A percentile compares a stretch with the other conserved stretches of the same genome.
Evolutionary conservation across 78 protist species (phyloP).

Genomic region (Planoprotostelium fungivorum): DNA sequence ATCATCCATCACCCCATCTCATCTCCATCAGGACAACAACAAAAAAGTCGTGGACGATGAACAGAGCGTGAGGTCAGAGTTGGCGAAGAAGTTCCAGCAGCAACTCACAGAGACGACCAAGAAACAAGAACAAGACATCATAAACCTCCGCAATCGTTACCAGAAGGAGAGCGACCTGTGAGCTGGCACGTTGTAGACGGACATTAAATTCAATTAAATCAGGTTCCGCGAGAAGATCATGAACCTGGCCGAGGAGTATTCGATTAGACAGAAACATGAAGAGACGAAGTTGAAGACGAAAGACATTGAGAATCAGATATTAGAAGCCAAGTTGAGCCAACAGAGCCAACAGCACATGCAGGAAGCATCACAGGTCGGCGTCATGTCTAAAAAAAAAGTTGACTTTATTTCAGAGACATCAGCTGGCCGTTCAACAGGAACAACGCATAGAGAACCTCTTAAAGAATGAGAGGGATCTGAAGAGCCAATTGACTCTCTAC

Average conservation of each 20-base stretch:
- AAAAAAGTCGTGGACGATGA: background rate
- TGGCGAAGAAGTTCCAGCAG: constrained; percentile 5
- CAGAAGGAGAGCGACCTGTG: background rate
- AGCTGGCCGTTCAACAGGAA: background rate
- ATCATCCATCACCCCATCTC: background rate
- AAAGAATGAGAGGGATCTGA: background rate
- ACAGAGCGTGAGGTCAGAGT: background rate
- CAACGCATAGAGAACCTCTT: background rate
- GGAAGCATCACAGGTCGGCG: background rate
- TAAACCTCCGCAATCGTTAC: too few species aligned
- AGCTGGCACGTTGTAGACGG: background rate
- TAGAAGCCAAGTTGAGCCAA: background rate
- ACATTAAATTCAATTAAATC: background rate
- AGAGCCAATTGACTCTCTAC: background rate
- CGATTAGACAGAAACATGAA: constrained; percentile 7
- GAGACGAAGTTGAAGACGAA: background rate
- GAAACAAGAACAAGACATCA: too few species aligned
- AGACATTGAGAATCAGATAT: constrained; percentile 7
- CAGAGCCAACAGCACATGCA: background rate
- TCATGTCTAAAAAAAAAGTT: background rate
- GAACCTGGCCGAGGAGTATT: background rate
- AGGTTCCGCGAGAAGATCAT: constrained; percentile 9
- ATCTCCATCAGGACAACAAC: background rate
- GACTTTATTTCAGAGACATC: background rate
- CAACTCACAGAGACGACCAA: background rate